phyloP scores from a whole-genome alignment of 2,329 filamentous ascomycete genomes.

The Claviceps citrina region DNA sequence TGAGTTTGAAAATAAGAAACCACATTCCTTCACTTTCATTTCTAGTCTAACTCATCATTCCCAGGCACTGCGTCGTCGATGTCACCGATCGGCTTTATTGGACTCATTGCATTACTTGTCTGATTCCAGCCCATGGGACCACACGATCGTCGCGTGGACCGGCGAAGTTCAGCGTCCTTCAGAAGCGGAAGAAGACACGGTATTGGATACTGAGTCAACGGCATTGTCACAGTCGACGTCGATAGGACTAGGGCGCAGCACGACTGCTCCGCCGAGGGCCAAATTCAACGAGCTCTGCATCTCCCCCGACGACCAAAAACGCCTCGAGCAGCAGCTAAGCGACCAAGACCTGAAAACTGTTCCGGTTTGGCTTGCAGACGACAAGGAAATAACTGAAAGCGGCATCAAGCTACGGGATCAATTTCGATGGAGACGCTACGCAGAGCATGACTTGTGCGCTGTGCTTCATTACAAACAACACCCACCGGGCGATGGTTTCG shows the following conservation, averaged over 20 bases:
- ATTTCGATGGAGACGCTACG: constrained; percentile 71
- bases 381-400: constrained; percentile 38
- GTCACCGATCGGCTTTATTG: constrained; percentile 78
- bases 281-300: constrained; percentile 15
- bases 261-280: background rate
- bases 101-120: constrained; percentile 79
- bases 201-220: background rate
- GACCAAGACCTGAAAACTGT: constrained; percentile 61
- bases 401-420: constrained; percentile 60
- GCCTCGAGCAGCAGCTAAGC: constrained; percentile 57
- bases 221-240: constrained; percentile 2
- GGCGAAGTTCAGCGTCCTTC: constrained; percentile 48
- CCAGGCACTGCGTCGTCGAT: constrained; percentile 28
- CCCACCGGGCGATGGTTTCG: constrained; percentile 68
- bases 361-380: constrained; percentile 78
- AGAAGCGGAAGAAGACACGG: constrained; percentile 12
- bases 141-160: constrained; percentile 87
- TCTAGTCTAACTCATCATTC: background rate
- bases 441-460: constrained; percentile 80
- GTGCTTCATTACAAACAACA: constrained; percentile 92
- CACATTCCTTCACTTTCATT: background rate
- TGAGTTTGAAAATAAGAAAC: background rate
- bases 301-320: constrained; percentile 49
- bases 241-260: background rate
- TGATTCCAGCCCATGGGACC: constrained; percentile 70